Conservation (phyloP, 2,329 filamentous ascomycete genomes). For the Phialophora expanda region DNA sequence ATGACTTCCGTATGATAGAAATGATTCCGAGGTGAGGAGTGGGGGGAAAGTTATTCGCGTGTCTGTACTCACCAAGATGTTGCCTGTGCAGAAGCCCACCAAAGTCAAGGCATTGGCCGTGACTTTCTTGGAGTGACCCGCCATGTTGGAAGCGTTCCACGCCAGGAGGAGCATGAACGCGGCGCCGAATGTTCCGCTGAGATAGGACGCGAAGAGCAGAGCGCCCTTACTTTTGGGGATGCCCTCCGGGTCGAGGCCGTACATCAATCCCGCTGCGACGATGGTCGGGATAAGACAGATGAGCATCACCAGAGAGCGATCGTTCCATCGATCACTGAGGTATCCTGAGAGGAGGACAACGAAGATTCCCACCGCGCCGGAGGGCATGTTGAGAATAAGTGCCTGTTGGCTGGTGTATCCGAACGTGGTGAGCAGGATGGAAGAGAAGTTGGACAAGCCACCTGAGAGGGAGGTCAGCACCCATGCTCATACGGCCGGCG, state of each 20-base stretch:
- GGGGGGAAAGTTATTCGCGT: not conserved
- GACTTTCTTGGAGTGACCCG: conserved; percentile 56
- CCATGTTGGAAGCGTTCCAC: conserved; percentile 55
- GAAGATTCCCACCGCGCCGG: conserved; percentile 52
- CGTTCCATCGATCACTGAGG: conserved; percentile 48
- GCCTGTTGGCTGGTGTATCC: conserved; percentile 54
- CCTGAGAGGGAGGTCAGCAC: not conserved
- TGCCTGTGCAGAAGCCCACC: conserved; percentile 51
- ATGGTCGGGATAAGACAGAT: conserved; percentile 55
- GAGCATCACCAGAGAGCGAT: conserved; percentile 52
- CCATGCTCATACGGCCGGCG: not conserved
- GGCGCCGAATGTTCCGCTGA: conserved; percentile 53
- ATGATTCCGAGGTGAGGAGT: not conserved
- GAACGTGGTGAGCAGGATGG: conserved; percentile 52
- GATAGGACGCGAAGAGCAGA: conserved; percentile 52
- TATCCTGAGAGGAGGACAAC: conserved; percentile 51
- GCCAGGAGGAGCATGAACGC: conserved; percentile 53
- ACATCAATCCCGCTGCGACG: conserved; percentile 49
- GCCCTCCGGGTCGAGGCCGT: conserved; percentile 40
- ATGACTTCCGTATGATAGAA: not conserved
- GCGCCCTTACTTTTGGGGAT: conserved; percentile 49
- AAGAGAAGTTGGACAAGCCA: conserved; percentile 51
- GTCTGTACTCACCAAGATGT: conserved; percentile 43
- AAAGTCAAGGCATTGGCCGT: conserved; percentile 47
- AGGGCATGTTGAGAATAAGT: conserved; percentile 54